Conservation (phyloP, 148 eudicot species). For the Beta vulgaris region DNA sequence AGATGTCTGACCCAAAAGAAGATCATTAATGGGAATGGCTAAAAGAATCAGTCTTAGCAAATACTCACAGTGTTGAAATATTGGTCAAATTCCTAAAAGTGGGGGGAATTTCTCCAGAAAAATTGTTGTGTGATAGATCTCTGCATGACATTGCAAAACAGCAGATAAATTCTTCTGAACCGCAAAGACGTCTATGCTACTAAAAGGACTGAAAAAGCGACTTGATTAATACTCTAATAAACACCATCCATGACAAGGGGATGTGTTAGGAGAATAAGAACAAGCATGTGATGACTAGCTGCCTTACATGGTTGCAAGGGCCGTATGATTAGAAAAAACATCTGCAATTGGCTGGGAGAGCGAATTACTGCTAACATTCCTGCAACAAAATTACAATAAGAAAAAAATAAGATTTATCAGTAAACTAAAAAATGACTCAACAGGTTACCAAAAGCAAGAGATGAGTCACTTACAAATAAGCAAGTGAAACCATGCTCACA, state of each 20-base stretch:
- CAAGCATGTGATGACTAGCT: background rate
- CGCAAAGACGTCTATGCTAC: background rate
- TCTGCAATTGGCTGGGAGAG: conserved; percentile 71
- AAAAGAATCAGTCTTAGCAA: conserved; percentile 14
- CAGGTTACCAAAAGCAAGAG: background rate
- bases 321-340: conserved; percentile 65
- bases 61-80: conserved; percentile 85
- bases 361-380: conserved; percentile 77
- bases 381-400: conserved; percentile 20
- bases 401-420: conserved; percentile 13
- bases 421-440: conserved; percentile 12
- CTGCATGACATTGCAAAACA: conserved; percentile 42
- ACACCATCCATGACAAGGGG: background rate
- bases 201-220: background rate
- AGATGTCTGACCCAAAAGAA: conserved; percentile 13
- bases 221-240: background rate
- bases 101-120: conserved; percentile 74
- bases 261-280: background rate
- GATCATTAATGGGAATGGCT: background rate
- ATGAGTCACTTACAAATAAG: conserved; percentile 57
- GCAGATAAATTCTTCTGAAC: background rate
- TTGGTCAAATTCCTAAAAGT: conserved; percentile 65
- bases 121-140: conserved; percentile 83
- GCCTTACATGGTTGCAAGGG: conserved; percentile 70
- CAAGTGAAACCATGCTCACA: conserved; percentile 54